phyloP scores from a whole-genome alignment of 228 moss, liverwort and hornwort genomes.

The Sphagnum fallax region DNA sequence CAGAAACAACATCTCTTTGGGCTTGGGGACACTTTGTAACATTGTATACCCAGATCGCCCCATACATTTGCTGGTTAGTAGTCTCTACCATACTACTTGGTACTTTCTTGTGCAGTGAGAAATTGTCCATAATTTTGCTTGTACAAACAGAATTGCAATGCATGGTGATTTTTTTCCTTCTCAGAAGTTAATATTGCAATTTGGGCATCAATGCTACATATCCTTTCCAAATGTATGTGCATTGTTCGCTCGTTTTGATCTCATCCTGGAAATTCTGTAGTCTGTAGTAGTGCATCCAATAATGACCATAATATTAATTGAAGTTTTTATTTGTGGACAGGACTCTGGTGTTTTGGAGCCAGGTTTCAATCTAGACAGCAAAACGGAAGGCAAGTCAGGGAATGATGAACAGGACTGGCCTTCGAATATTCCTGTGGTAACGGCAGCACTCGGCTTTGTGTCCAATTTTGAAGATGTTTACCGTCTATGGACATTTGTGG shows the following conservation, averaged over 20 bases:
- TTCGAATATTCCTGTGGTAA: constrained; percentile 41
- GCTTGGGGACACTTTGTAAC: constrained; percentile 46
- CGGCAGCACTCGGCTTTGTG: constrained; percentile 50
- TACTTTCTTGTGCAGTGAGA: no score
- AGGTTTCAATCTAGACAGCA: not conserved
- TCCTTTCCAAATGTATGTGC: no score
- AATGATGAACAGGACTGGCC: constrained; percentile 22
- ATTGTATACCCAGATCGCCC: constrained; percentile 46
- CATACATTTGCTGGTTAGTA: constrained; percentile 33
- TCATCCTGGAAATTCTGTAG: not conserved
- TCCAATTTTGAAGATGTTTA: constrained; percentile 63
- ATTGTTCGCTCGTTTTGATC: no score
- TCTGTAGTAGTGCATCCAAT: not conserved
- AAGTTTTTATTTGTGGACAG: not conserved
- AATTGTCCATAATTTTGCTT: no score
- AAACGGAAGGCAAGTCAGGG: not conserved
- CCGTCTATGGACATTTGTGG: constrained; percentile 61
- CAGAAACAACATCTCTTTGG: constrained; percentile 52
- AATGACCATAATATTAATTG: not conserved
- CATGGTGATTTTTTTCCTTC: no score
- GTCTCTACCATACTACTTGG: no score
- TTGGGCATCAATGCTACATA: no score
- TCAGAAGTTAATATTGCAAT: no score
- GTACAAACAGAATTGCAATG: no score
- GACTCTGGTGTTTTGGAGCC: not conserved